Base-by-base conservation (phyloP, 768 basidiomycete species). In the Harrya chromipes region DNA sequence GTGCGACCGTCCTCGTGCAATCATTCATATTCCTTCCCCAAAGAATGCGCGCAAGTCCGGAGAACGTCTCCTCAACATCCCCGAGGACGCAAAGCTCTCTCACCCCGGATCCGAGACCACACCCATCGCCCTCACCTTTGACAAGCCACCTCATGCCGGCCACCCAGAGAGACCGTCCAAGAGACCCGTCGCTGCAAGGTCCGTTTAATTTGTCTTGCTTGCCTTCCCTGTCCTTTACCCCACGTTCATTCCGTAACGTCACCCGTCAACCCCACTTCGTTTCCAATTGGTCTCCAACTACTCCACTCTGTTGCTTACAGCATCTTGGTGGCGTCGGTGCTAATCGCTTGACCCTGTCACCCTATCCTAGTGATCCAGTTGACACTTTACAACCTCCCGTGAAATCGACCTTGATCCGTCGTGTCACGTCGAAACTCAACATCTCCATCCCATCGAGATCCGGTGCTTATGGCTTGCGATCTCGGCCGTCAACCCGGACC, bases 401-500 rank as follows among this genome's bases (percentile, higher is more conserved):
- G 6, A 67, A 61, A 31, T 31, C 55, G 4, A 58, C 54, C 0
- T 50, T 69, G 43, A 51, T 68, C 45, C 68, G 68, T 13, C 63
- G 68, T 14, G 58, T 68, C 6, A 60, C 68, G 0, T 68, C 68
- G 2, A 69, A 54, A 26, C 47, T 68, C 19, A 44, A 46, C 20
- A 63, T 69, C 19, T 24, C 57, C 24, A 53, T 65, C 6, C 57
- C 65, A 9, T 31, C 55, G 0, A 52, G 42, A 31, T 50, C 60
- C 24, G 43, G 11, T 9, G 4, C 57, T 4, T 46, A 36, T 3
- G 2, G 0, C 0, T 4, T 57, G 20, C 62, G 40, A 6, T 45
- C 56, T 17, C 59, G 61, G 11, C 57, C 41, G 0, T 54, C 57
- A 1, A 29, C 54, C 2, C 61, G 52, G 46, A 47, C 58, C 6